Evolutionary conservation across 768 basidiomycete genomes (phyloP), one percentile per base, ranked within the genome.

Genomic region (Trametopsis cervina): DNA sequence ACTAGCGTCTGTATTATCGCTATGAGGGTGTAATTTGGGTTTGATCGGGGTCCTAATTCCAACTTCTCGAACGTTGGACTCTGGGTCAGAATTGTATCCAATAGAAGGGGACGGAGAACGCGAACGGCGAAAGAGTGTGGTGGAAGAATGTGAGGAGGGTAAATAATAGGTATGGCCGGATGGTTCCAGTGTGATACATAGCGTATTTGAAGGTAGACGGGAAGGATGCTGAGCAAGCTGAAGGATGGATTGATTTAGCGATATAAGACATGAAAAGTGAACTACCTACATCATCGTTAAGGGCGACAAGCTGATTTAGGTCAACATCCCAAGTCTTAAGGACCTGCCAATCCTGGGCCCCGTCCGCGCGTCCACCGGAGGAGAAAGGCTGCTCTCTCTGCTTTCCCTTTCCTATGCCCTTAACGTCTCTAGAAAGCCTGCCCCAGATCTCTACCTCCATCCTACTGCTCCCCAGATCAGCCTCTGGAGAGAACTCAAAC

Each of bases 21-120:
- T n/a, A n/a, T n/a, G n/a, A n/a, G n/a, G n/a, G n/a, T n/a, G n/a
- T n/a, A n/a, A n/a, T 33, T 33, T 33, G 21, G 44, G 20, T 40
- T 41, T 13, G 44, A 42, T 42, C 11, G 12, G 15, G 20, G 11
- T 10, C 46, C 36, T 69, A 15, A 33, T 33, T 42, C 71, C 69
- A 12, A 68, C 64, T 50, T 69, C 74, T 39, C 70, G 66, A 13
- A 72, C 58, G 37, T 75, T 74, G 18, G 66, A 67, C 66, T 89
- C 87, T 26, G 85, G 84, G 57, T 89, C 86, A 1, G 87, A 87
- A 23, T 74, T 73, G 57, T 86, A 87, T 7, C 81, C 85, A 22
- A 59, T 58, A 37, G 76, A 67, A 10, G 81, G 82, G n/a, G 83
- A 76, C 43, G 77, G 70, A 21, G 78, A 63, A 40, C 78, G 70